Percentiles rank a stretch among this genome's conserved stretches.
These are phyloP conservation scores for Eimeria tenella DNA, from an alignment of 169 alveolate genomes.

Conservation along the genomic window DNA sequence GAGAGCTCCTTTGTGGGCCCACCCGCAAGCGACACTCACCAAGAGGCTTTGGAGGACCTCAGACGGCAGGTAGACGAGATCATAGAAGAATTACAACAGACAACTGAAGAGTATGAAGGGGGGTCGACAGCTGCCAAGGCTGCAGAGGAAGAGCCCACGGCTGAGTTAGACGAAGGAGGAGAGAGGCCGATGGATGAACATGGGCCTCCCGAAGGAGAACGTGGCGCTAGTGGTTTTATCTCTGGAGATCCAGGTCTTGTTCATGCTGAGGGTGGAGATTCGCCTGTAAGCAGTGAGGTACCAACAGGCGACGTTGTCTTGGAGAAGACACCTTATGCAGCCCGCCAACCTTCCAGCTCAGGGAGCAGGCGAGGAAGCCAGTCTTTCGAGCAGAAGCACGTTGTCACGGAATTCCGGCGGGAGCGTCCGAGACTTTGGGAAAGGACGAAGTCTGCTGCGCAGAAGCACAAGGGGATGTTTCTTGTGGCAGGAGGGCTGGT, in stretches of 20 bases:
- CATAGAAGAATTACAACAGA: slow-evolving; percentile 7
- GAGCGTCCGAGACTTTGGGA: slow-evolving; percentile 29
- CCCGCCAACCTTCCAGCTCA: not conserved
- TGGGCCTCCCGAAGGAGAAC: not conserved
- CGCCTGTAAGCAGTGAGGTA: not conserved
- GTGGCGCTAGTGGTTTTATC: not conserved
- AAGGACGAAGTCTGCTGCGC: slow-evolving; percentile 4
- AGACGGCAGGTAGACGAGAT: slow-evolving; percentile 17
- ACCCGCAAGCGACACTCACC: no score
- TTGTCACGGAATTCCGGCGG: not conserved
- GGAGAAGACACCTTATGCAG: not conserved
- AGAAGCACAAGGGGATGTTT: slow-evolving; percentile 25
- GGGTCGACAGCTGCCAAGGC: not conserved
- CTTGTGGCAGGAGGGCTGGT: slow-evolving; percentile 46
- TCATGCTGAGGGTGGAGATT: not conserved
- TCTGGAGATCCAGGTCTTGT: not conserved
- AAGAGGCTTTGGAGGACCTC: not conserved
- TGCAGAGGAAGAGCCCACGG: not conserved
- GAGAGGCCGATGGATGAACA: not conserved
- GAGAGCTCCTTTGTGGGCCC: no score
- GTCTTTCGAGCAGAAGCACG: not conserved
- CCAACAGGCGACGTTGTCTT: not conserved
- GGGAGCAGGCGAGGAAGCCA: not conserved
- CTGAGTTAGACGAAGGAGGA: not conserved
- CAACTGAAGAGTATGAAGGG: not conserved